Percentiles rank a stretch among this genome's conserved stretches.
Conservation (phyloP, 306 rosid genomes). For the Clitoria ternatea region DNA sequence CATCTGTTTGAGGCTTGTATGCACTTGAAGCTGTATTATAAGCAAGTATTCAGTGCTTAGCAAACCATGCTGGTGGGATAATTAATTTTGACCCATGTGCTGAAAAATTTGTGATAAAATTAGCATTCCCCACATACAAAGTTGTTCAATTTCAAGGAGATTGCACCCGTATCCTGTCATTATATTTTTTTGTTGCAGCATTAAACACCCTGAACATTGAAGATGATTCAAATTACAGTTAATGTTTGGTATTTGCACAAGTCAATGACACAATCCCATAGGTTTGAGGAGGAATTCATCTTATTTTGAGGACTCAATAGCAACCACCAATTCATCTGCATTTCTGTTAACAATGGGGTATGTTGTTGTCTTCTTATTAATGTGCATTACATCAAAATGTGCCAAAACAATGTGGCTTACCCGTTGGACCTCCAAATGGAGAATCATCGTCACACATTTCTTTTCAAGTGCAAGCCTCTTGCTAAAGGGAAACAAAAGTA, state of each 20-base stretch:
- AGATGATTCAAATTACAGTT: background rate
- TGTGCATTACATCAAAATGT: background rate
- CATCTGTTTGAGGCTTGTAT: constrained; percentile 19
- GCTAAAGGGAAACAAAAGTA: background rate
- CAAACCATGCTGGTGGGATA: constrained; percentile 6
- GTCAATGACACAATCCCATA: background rate
- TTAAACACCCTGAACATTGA: background rate
- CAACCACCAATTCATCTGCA: background rate
- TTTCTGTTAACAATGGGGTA: background rate
- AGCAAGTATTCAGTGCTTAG: constrained; percentile 19
- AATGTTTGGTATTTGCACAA: background rate
- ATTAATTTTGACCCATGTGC: background rate
- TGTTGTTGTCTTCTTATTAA: background rate
- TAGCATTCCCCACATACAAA: constrained; percentile 4
- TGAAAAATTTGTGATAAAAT: background rate
- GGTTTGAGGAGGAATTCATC: background rate
- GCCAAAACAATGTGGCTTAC: background rate
- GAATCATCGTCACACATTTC: background rate
- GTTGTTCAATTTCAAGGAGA: background rate
- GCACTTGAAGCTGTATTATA: constrained; percentile 26
- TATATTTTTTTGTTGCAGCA: background rate
- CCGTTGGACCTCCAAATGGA: background rate
- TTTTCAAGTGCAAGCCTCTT: background rate
- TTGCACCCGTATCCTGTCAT: background rate
- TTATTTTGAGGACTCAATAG: background rate